A percentile compares a stretch with the other conserved stretches of the same genome.
These are phyloP conservation scores for Hyaloscypha variabilis DNA, from an alignment of 495 filamentous ascomycete species.

Conservation along the genomic window DNA sequence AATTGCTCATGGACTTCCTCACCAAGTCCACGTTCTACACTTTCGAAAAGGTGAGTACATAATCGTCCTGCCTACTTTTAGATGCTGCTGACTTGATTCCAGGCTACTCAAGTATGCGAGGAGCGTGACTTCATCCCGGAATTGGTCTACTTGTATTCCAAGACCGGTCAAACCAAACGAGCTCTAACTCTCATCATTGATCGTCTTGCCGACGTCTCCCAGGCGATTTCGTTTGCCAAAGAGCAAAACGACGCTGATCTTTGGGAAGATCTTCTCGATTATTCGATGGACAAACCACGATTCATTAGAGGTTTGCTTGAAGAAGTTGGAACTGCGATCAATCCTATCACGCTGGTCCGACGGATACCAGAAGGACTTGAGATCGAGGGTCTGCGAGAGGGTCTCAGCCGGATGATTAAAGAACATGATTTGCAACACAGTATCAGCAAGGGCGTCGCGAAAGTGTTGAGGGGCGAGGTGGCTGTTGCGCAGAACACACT, in stretches of 20 bases:
- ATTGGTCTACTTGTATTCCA: slow-evolving; percentile 90
- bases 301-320: slow-evolving; percentile 93
- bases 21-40: slow-evolving; percentile 79
- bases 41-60: slow-evolving; percentile 61
- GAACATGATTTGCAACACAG: slow-evolving; percentile 92
- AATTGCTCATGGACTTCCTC: slow-evolving; percentile 83
- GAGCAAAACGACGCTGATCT: slow-evolving; percentile 86
- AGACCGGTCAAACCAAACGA: slow-evolving; percentile 88
- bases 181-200: slow-evolving; percentile 92
- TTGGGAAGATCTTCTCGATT: slow-evolving; percentile 93
- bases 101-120: slow-evolving; percentile 81
- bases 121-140: slow-evolving; percentile 77
- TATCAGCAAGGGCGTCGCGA: slow-evolving; percentile 87
- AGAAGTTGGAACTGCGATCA: slow-evolving; percentile 89
- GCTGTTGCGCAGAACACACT: slow-evolving; percentile 77
- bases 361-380: slow-evolving; percentile 90
- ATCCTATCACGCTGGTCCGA: slow-evolving; percentile 85
- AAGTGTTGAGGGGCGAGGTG: slow-evolving; percentile 85
- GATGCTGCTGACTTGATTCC: slow-evolving; percentile 7
- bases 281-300: slow-evolving; percentile 92
- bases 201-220: slow-evolving; percentile 80
- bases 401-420: slow-evolving; percentile 80
- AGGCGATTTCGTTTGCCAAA: slow-evolving; percentile 93
- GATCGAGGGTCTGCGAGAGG: slow-evolving; percentile 85
- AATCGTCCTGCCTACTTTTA: neutral